Conservation (phyloP, 2,329 filamentous ascomycete genomes). For the Fusarium sp. region DNA sequence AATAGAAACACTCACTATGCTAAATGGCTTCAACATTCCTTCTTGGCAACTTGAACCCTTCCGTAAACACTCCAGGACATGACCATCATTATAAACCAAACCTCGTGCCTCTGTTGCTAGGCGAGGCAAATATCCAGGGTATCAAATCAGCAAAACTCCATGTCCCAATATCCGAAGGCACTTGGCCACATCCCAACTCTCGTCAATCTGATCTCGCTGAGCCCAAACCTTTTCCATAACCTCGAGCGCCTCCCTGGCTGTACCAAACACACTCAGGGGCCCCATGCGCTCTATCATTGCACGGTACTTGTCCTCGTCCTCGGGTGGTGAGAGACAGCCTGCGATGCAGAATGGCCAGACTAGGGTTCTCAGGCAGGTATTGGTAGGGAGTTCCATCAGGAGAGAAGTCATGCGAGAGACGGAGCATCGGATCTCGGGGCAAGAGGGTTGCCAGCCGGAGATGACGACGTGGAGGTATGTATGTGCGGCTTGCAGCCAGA, state of each 20-base stretch:
- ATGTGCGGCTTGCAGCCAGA: conserved; percentile 61
- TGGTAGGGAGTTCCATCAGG: conserved; percentile 45
- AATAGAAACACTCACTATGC: neutral
- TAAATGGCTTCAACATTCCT: too few species aligned
- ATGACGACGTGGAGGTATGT: conserved; percentile 61
- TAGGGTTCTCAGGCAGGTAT: conserved; percentile 48
- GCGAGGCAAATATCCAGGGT: conserved; percentile 25
- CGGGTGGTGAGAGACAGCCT: conserved; percentile 52
- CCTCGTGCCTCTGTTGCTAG: neutral
- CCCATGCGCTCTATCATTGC: conserved; percentile 54
- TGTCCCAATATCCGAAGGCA: conserved; percentile 56
- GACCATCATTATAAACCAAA: neutral
- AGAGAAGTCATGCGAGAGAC: conserved; percentile 49
- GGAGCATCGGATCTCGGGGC: conserved; percentile 51
- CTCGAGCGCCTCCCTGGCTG: conserved; percentile 54
- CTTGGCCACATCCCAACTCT: conserved; percentile 56
- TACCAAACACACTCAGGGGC: conserved; percentile 57
- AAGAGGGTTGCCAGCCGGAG: conserved; percentile 62
- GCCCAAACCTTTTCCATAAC: conserved; percentile 62
- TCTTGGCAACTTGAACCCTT: neutral
- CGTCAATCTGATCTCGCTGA: conserved; percentile 50
- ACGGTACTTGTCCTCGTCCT: conserved; percentile 56
- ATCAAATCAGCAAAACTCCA: conserved; percentile 52
- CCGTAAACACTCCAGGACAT: neutral
- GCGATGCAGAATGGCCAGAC: conserved; percentile 56